Conservation (phyloP, 1,139 yeast species). For the Hemisphaericaspora xylanilytica region DNA sequence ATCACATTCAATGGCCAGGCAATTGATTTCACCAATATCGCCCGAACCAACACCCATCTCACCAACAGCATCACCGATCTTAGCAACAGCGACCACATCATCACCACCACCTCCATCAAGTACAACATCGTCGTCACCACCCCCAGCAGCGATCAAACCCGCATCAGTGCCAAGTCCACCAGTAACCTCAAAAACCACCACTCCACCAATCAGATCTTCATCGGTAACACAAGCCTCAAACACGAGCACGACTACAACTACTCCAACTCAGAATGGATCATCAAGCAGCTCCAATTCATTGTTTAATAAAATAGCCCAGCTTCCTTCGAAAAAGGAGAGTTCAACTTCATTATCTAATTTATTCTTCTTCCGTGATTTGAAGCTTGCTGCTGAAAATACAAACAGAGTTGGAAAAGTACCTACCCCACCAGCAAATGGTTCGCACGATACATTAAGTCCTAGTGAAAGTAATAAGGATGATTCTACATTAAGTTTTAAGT, state of each 20-base stretch:
- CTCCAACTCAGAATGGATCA: neutral
- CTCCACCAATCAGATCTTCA: neutral
- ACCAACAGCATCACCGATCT: slow-evolving; percentile 7
- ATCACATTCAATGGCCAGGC: neutral
- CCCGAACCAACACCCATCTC: slow-evolving; percentile 3
- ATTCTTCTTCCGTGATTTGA: slow-evolving; percentile 1
- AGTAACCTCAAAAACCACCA: neutral
- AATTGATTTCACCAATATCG: slow-evolving; percentile 1
- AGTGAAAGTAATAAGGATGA: slow-evolving; percentile 4
- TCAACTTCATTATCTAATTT: neutral
- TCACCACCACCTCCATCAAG: slow-evolving; percentile 5
- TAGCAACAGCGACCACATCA: slow-evolving; percentile 1
- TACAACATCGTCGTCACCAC: slow-evolving; percentile 4
- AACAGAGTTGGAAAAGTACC: neutral
- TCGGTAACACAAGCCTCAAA: neutral
- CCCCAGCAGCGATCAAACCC: slow-evolving; percentile 9
- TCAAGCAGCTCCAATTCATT: slow-evolving; percentile 1
- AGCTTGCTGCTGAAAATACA: slow-evolving; percentile 1
- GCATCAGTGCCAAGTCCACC: slow-evolving; percentile 2
- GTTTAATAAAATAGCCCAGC: neutral
- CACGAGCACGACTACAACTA: neutral
- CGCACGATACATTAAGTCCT: slow-evolving; percentile 1
- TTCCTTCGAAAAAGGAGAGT: slow-evolving; percentile 1
- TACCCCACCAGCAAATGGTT: neutral
- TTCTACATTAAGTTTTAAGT: slow-evolving; percentile 11